Percentiles rank a stretch among this genome's conserved stretches.
These are phyloP conservation scores for Exophiala lecanii-corni DNA, from an alignment of 2,329 filamentous ascomycete genomes.

Conservation along the genomic window DNA sequence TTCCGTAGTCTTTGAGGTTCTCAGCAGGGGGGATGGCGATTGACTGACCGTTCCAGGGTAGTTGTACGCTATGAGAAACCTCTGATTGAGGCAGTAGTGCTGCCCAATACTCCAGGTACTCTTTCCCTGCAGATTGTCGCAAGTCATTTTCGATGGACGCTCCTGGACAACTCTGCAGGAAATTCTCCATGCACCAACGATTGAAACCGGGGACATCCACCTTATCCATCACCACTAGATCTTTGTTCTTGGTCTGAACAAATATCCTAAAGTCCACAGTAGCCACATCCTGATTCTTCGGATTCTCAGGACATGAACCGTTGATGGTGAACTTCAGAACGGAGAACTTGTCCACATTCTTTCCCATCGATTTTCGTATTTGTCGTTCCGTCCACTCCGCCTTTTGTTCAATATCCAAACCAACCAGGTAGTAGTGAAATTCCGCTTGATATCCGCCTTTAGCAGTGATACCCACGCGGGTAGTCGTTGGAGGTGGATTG, in stretches of 20 bases:
- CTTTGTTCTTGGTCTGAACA: slow-evolving; percentile 37
- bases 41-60: slow-evolving; percentile 17
- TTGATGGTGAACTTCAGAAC: slow-evolving; percentile 19
- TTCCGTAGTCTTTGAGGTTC: slow-evolving; percentile 22
- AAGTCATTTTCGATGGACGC: slow-evolving; percentile 22
- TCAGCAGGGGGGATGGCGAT: slow-evolving; percentile 24
- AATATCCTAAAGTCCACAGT: slow-evolving; percentile 35
- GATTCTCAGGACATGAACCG: slow-evolving; percentile 22
- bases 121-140: slow-evolving; percentile 17
- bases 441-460: slow-evolving; percentile 39
- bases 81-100: slow-evolving; percentile 28
- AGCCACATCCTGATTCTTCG: slow-evolving; percentile 32
- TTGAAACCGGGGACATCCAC: slow-evolving; percentile 20
- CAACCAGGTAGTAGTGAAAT: slow-evolving; percentile 36
- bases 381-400: slow-evolving; percentile 34
- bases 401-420: slow-evolving; percentile 38
- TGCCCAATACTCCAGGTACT: slow-evolving; percentile 29
- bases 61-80: slow-evolving; percentile 28
- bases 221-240: slow-evolving; percentile 15
- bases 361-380: slow-evolving; percentile 31
- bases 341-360: slow-evolving; percentile 18
- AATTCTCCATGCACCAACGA: slow-evolving; percentile 25
- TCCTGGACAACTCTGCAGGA: slow-evolving; percentile 29
- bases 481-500: slow-evolving; percentile 39
- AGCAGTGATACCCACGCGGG: slow-evolving; percentile 41